Percentiles rank a stretch among this genome's conserved stretches.
phyloP scores from a whole-genome alignment of 495 filamentous ascomycete species.

The Talaromyces ruber region DNA sequence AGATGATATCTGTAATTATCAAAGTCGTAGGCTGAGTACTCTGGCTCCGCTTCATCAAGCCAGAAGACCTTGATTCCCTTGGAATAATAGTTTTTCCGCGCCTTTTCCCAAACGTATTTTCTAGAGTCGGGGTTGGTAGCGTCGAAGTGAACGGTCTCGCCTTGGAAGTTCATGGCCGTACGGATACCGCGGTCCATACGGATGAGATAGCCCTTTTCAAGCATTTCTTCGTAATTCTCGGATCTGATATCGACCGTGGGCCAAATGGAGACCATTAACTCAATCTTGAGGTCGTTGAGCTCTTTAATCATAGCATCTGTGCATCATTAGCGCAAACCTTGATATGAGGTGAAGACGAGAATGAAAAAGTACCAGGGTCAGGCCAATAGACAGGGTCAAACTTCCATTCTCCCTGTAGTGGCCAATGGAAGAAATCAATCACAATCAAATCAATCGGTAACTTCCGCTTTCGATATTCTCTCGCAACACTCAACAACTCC shows the following conservation, averaged over 20 bases:
- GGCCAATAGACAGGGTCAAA: constrained; percentile 52
- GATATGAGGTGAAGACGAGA: constrained; percentile 1
- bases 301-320: constrained; percentile 46
- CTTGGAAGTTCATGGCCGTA: constrained; percentile 42
- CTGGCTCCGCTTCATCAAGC: constrained; percentile 55
- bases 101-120: constrained; percentile 44
- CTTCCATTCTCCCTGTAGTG: constrained; percentile 47
- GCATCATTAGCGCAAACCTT: not conserved
- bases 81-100: constrained; percentile 45
- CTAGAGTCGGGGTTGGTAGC: constrained; percentile 45
- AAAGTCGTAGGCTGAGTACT: constrained; percentile 51
- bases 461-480: constrained; percentile 41
- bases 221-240: constrained; percentile 46
- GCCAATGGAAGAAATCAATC: constrained; percentile 55
- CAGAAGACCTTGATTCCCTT: constrained; percentile 52
- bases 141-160: constrained; percentile 47
- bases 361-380: constrained; percentile 43
- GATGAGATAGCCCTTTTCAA: constrained; percentile 43
- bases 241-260: constrained; percentile 45
- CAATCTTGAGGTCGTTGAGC: constrained; percentile 39
- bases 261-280: constrained; percentile 55
- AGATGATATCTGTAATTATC: constrained; percentile 49
- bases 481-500: constrained; percentile 42
- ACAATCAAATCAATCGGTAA: constrained; percentile 51
- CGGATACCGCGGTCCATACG: constrained; percentile 44